Conservation (phyloP, 2,329 filamentous ascomycete genomes). For the Pestalotiopsis sp. region DNA sequence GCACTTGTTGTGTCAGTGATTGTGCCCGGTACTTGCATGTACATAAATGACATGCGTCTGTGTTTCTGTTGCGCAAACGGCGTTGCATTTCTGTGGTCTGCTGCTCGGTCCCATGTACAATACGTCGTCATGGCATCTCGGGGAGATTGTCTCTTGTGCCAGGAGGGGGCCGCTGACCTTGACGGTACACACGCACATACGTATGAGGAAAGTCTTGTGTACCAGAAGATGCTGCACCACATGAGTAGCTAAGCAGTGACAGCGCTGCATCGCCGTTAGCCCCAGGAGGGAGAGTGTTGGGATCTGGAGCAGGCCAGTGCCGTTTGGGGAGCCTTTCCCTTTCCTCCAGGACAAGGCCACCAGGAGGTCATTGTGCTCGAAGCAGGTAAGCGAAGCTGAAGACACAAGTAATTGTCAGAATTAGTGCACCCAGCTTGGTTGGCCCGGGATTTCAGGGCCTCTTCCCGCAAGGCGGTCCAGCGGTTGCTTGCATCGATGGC, state of each 20-base stretch:
- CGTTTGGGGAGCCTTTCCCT: background rate
- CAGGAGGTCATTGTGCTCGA: slow-evolving; percentile 5
- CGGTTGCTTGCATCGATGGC: slow-evolving; percentile 32
- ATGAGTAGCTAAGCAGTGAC: background rate
- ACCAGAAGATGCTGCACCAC: slow-evolving; percentile 5
- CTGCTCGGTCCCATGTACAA: slow-evolving; percentile 18
- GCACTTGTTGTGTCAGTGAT: background rate
- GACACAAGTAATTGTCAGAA: slow-evolving; percentile 19
- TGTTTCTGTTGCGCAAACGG: slow-evolving; percentile 31
- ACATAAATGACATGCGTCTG: slow-evolving; percentile 19
- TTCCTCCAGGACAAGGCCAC: background rate
- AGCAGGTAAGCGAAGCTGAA: background rate
- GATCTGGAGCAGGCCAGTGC: background rate
- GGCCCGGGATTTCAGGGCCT: slow-evolving; percentile 26
- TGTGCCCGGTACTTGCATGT: slow-evolving; percentile 4
- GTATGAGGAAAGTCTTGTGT: background rate
- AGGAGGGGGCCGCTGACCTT: slow-evolving; percentile 18
- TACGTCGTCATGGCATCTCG: slow-evolving; percentile 18
- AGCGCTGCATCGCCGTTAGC: background rate
- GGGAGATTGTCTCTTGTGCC: slow-evolving; percentile 20
- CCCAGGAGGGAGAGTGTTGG: background rate
- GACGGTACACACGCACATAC: slow-evolving; percentile 7
- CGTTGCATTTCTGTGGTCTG: slow-evolving; percentile 22
- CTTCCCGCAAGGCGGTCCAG: slow-evolving; percentile 24
- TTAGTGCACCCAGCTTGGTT: slow-evolving; percentile 25